Evolutionary conservation across 1,139 yeast species (phyloP).

Genomic region (Suhomyces coccinellae): DNA sequence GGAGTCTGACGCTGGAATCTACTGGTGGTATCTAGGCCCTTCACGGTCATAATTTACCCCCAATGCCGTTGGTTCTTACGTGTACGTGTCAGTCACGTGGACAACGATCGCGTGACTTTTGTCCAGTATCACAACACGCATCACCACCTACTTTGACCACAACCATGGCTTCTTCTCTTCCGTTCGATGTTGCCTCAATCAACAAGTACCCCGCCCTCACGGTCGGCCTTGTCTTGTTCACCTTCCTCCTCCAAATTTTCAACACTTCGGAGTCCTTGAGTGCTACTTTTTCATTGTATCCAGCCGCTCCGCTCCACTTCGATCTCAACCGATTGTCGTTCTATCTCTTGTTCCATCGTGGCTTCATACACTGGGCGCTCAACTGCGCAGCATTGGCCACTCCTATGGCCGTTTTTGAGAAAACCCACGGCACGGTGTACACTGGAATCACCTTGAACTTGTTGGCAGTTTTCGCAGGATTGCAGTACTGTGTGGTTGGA

Average conservation of each 20-base stretch:
- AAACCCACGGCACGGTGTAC: conserved; percentile 77
- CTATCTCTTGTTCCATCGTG: conserved; percentile 71
- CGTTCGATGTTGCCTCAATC: conserved; percentile 1
- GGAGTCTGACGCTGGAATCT: no score
- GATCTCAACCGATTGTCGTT: conserved; percentile 68
- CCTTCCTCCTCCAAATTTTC: conserved; percentile 38
- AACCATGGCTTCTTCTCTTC: conserved; percentile 2
- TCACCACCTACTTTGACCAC: not conserved
- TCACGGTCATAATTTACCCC: no score
- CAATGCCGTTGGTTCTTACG: not conserved
- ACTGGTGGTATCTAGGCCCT: no score
- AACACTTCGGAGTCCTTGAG: conserved; percentile 25
- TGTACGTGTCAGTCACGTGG: not conserved
- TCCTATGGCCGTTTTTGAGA: conserved; percentile 72
- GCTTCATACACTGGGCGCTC: conserved; percentile 60
- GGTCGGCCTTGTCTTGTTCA: conserved; percentile 61
- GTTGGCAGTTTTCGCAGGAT: conserved; percentile 68
- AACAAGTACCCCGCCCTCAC: conserved; percentile 57
- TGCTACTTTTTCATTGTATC: conserved; percentile 42
- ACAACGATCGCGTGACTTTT: conserved; percentile 1
- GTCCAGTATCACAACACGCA: conserved; percentile 1
- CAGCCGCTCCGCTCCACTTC: conserved; percentile 56
- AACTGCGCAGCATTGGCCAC: conserved; percentile 59
- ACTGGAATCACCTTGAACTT: conserved; percentile 82
- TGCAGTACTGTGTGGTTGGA: conserved; percentile 63